phyloP scores from a whole-genome alignment of 805 yeast genomes.

The Candida taoyuanica region DNA sequence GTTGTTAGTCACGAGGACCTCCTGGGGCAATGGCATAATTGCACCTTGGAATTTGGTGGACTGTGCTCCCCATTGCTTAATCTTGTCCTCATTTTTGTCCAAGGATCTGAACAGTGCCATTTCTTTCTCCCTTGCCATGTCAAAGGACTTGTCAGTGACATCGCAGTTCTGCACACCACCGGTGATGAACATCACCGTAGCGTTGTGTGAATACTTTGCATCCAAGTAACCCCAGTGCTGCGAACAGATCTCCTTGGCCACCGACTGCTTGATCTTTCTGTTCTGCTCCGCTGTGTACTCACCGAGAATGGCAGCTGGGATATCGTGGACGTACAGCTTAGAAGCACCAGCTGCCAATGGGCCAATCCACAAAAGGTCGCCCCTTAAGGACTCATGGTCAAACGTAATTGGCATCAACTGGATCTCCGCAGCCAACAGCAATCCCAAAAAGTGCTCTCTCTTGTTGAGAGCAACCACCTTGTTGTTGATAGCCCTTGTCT shows the following conservation, averaged over 20 bases:
- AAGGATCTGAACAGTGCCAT: constrained; percentile 6
- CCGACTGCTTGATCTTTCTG: constrained; percentile 12
- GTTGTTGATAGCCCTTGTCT: constrained; percentile 16
- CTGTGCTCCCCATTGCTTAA: constrained; percentile 6
- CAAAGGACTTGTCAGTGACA: neutral
- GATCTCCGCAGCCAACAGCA: constrained; percentile 21
- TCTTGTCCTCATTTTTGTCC: constrained; percentile 3
- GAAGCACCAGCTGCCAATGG: constrained; percentile 19
- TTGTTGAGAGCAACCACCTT: constrained; percentile 15
- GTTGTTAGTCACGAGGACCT: constrained; percentile 8
- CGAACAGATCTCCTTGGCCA: constrained; percentile 18
- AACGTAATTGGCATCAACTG: constrained; percentile 17
- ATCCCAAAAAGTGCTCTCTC: constrained; percentile 21
- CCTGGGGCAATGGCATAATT: constrained; percentile 18
- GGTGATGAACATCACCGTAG: constrained; percentile 13
- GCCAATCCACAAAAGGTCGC: constrained; percentile 32
- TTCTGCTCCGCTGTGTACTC: constrained; percentile 13
- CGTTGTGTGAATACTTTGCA: neutral
- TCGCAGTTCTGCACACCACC: constrained; percentile 17
- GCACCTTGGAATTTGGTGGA: constrained; percentile 13
- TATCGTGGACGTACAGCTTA: constrained; percentile 7
- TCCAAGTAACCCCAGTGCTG: constrained; percentile 14
- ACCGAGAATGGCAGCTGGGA: constrained; percentile 15
- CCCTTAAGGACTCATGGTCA: constrained; percentile 25
- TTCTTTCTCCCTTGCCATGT: constrained; percentile 11